A percentile compares a stretch with the other conserved stretches of the same genome.
Evolutionary conservation across 2,329 filamentous ascomycete species (phyloP).

Genomic region (Juglanconis juglandina): DNA sequence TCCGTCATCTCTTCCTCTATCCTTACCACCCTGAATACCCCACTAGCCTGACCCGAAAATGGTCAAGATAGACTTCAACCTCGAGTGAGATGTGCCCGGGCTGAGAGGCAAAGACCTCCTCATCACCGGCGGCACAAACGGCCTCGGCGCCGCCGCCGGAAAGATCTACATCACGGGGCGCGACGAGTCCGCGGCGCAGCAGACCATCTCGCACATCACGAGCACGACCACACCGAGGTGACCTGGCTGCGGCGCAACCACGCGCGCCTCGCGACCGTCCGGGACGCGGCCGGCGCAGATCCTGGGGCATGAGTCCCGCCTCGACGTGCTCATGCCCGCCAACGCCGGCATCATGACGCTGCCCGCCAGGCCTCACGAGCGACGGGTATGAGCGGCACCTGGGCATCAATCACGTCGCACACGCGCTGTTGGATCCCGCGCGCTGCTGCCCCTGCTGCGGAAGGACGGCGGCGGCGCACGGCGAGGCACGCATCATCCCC

Average conservation of each 20-base stretch:
- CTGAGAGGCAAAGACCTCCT: slow-evolving; percentile 35
- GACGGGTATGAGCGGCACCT: slow-evolving; percentile 49
- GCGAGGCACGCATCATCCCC: slow-evolving; percentile 9
- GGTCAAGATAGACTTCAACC: slow-evolving; percentile 20
- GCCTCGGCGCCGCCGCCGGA: slow-evolving; percentile 14
- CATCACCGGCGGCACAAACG: slow-evolving; percentile 32
- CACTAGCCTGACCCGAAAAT: background rate
- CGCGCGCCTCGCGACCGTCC: slow-evolving; percentile 27
- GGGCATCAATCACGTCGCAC: slow-evolving; percentile 47
- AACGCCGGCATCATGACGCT: slow-evolving; percentile 44
- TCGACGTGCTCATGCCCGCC: slow-evolving; percentile 41
- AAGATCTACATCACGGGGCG: slow-evolving; percentile 34
- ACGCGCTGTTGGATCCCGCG: slow-evolving; percentile 36
- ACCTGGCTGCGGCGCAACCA: slow-evolving; percentile 30
- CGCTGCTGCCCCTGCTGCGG: slow-evolving; percentile 21
- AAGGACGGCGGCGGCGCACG: slow-evolving; percentile 23
- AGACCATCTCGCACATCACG: slow-evolving; percentile 31
- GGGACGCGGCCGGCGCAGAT: slow-evolving; percentile 29
- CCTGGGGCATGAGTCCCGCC: slow-evolving; percentile 23
- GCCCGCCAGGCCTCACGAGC: slow-evolving; percentile 31
- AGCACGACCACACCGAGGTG: slow-evolving; percentile 25
- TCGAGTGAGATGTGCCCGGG: slow-evolving; percentile 29
- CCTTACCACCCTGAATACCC: too few relatives aligned
- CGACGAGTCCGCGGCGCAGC: slow-evolving; percentile 35
- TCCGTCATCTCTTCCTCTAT: too few relatives aligned